A percentile compares a stretch with the other conserved stretches of the same genome.
phyloP scores from a whole-genome alignment of 768 basidiomycete genomes.

The Trametes punicea region DNA sequence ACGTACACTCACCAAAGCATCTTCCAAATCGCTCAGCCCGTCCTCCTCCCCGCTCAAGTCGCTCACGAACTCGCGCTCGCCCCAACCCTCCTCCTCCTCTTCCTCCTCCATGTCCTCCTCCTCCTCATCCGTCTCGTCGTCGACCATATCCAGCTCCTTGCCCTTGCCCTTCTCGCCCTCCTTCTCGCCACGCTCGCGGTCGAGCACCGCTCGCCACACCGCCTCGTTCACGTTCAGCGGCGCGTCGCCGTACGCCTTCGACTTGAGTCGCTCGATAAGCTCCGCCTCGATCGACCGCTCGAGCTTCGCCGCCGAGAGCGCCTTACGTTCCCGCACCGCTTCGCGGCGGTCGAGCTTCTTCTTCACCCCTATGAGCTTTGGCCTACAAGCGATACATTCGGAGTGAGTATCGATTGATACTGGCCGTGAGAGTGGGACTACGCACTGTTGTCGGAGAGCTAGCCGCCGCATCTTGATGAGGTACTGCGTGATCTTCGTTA shows the following conservation, averaged over 20 bases:
- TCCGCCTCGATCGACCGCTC: constrained; percentile 96
- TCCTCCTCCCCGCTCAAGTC: constrained; percentile 70
- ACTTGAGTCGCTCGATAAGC: constrained; percentile 90
- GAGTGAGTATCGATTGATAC: neutral
- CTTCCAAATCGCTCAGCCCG: constrained; percentile 64
- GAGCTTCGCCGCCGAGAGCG: constrained; percentile 90
- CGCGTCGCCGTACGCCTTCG: constrained; percentile 95
- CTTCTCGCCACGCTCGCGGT: constrained; percentile 59
- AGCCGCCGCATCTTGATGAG: constrained; percentile 96
- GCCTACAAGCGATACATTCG: constrained; percentile 43
- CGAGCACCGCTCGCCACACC: constrained; percentile 91
- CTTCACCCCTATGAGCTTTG: constrained; percentile 92
- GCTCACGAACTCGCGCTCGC: constrained; percentile 76
- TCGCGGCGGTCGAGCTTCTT: constrained; percentile 96
- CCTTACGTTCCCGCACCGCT: constrained; percentile 90
- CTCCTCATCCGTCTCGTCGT: constrained; percentile 56
- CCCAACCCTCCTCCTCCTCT: constrained; percentile 52
- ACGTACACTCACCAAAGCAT: constrained; percentile 50
- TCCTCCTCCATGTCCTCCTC: constrained; percentile 55
- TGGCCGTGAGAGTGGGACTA: constrained; percentile 9
- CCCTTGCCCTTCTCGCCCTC: constrained; percentile 40
- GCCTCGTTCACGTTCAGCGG: constrained; percentile 97
- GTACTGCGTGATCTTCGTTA: constrained; percentile 99
- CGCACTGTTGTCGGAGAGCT: constrained; percentile 82
- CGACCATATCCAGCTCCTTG: constrained; percentile 46